A percentile compares a stretch with the other conserved stretches of the same genome.
Evolutionary conservation across 441 rosid genomes (phyloP).

Genomic region (Hypseocharis bilobata): DNA sequence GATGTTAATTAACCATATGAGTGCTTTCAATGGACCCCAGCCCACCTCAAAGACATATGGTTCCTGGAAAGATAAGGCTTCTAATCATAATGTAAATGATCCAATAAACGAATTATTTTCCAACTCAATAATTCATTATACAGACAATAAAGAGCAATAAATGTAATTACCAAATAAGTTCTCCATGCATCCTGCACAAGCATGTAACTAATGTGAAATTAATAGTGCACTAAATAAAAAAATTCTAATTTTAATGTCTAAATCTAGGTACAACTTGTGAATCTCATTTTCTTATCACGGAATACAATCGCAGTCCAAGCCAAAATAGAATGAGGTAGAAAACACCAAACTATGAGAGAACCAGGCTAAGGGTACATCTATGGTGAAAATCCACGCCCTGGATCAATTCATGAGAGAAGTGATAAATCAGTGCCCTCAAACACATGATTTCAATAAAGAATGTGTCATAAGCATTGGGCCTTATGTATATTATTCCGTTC

Average conservation of each 20-base stretch:
- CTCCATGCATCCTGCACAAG: background rate
- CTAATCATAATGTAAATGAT: background rate
- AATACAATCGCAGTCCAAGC: background rate
- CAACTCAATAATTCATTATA: background rate
- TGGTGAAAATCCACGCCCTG: background rate
- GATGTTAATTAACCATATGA: background rate
- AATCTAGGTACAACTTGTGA: background rate
- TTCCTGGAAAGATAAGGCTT: background rate
- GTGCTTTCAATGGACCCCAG: background rate
- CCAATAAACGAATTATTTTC: background rate
- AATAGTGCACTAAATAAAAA: background rate
- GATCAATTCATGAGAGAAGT: background rate
- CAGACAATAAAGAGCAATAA: background rate
- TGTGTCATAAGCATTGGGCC: background rate
- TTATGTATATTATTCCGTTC: background rate
- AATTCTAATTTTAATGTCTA: background rate
- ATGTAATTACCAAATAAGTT: background rate
- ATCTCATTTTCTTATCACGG: background rate
- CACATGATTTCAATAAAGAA: background rate
- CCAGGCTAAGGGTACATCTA: background rate
- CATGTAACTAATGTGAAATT: background rate
- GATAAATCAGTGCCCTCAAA: background rate
- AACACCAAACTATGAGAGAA: background rate
- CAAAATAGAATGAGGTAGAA: background rate
- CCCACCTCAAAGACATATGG: background rate